Percentiles rank a stretch among this genome's conserved stretches.
Evolutionary conservation across 768 basidiomycete species (phyloP).

Genomic region (Lentinula sp.): DNA sequence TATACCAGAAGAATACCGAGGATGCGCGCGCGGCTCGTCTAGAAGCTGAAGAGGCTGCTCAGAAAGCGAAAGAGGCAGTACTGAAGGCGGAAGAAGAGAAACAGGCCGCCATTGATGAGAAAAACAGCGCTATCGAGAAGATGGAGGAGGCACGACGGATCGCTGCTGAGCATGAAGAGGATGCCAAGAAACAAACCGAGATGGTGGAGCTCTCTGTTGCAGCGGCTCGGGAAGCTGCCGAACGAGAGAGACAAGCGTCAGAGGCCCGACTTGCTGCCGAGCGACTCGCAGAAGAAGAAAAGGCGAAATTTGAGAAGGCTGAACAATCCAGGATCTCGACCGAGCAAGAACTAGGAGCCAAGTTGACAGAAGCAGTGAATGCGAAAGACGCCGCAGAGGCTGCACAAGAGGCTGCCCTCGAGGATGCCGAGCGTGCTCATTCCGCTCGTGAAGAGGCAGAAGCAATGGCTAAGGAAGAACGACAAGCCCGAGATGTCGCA

Average conservation of each 20-base stretch:
- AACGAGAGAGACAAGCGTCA: neutral
- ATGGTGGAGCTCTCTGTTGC: neutral
- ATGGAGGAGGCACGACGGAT: neutral
- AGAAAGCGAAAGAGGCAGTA: neutral
- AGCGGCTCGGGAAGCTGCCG: neutral
- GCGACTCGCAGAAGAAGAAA: neutral
- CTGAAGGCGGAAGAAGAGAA: neutral
- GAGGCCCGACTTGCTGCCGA: neutral
- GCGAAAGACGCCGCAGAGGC: neutral
- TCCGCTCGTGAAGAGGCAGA: neutral
- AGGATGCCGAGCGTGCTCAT: slow-evolving; percentile 9
- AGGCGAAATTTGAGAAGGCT: neutral
- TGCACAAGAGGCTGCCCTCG: neutral
- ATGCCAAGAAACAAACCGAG: neutral
- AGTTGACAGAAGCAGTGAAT: neutral
- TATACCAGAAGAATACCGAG: neutral
- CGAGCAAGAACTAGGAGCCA: neutral
- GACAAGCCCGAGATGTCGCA: neutral
- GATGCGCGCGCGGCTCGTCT: neutral
- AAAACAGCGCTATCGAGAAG: neutral
- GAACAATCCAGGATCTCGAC: neutral
- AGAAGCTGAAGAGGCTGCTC: neutral
- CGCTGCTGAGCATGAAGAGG: neutral
- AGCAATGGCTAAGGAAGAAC: neutral
- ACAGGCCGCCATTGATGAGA: neutral